phyloP scores from a whole-genome alignment of 176 grass and related monocot genomes.

The Dendrocalamus sinicus region DNA sequence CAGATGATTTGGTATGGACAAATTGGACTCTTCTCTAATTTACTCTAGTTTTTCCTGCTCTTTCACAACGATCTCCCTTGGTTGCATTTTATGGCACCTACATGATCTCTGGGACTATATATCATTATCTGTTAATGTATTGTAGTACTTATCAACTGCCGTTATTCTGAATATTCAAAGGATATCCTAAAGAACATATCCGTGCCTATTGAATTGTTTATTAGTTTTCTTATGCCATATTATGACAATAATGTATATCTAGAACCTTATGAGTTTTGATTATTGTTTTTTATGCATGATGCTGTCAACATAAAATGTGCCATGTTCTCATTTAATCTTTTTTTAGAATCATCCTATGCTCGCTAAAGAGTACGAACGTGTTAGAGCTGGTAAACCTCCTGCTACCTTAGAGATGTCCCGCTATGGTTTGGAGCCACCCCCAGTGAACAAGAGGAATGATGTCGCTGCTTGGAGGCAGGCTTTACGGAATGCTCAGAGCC shows the following conservation, averaged over 20 bases:
- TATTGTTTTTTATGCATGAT: slow-evolving; percentile 17
- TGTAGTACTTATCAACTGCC: neutral
- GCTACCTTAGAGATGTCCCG: slow-evolving; percentile 92
- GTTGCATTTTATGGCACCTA: neutral
- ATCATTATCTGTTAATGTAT: neutral
- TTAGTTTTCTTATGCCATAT: neutral
- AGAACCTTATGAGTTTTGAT: neutral
- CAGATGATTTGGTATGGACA: neutral
- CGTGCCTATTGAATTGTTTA: neutral
- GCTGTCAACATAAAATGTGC: slow-evolving; percentile 9
- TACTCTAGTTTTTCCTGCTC: neutral
- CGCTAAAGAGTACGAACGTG: slow-evolving; percentile 92
- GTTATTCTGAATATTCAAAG: neutral
- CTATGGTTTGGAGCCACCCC: slow-evolving; percentile 91
- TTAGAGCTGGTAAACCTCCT: slow-evolving; percentile 91
- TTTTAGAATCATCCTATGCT: slow-evolving; percentile 95
- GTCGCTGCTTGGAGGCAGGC: slow-evolving; percentile 88
- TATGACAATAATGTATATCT: neutral
- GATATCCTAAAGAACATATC: neutral
- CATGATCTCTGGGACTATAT: neutral
- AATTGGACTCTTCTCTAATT: neutral
- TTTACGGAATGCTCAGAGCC: slow-evolving; percentile 80
- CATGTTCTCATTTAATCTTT: slow-evolving; percentile 36
- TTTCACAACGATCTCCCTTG: neutral
- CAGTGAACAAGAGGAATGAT: slow-evolving; percentile 82